Conservation (phyloP, 768 basidiomycete species). For the Trametes cubensis region DNA sequence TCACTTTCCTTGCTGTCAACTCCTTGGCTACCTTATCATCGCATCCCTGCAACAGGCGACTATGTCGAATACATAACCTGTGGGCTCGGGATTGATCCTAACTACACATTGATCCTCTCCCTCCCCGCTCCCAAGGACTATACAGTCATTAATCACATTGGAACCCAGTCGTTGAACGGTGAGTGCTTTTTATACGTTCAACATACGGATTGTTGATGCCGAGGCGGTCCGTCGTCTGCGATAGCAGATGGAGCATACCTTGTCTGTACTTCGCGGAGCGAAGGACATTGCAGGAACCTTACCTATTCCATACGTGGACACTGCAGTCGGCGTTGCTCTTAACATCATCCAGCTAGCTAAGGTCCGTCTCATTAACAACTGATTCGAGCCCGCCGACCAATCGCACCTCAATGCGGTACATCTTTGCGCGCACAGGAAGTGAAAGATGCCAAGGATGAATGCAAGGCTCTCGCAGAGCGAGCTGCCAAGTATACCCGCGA, state of each 20-base stretch:
- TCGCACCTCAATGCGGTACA: too few relatives aligned
- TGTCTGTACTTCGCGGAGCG: conserved; percentile 5
- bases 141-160: not conserved
- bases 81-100: not conserved
- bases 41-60: not conserved
- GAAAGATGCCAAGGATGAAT: not conserved
- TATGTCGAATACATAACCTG: conserved; percentile 2
- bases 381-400: too few relatives aligned
- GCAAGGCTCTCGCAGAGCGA: conserved; percentile 2
- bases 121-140: not conserved
- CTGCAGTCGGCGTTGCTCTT: not conserved
- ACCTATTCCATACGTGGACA: not conserved
- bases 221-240: not conserved
- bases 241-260: not conserved
- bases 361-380: not conserved
- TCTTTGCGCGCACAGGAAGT: not conserved
- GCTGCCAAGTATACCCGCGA: not conserved
- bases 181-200: not conserved
- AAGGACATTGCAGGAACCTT: not conserved
- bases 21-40: conserved; percentile 10
- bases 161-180: not conserved
- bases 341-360: not conserved
- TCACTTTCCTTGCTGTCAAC: conserved; percentile 1
- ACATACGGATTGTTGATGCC: not conserved
- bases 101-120: not conserved